Evolutionary conservation across 1,284 basidiomycete species (phyloP).

Genomic region (Coniferiporia weirii): DNA sequence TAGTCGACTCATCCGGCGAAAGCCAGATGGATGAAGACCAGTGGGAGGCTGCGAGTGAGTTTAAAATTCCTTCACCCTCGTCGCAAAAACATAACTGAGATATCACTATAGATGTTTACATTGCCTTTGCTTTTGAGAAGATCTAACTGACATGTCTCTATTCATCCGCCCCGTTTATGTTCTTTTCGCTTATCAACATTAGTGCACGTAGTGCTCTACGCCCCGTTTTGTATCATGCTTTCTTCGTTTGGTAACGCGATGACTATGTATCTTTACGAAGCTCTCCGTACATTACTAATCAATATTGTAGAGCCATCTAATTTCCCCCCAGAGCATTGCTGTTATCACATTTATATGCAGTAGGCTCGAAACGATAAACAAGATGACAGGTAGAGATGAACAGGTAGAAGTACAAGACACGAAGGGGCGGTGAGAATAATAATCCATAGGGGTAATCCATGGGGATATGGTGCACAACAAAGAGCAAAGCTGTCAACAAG

Average conservation of each 20-base stretch:
- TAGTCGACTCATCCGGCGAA: conserved; percentile 77
- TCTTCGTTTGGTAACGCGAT: neutral
- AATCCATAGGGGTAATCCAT: neutral
- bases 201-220: too few species aligned
- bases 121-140: conserved; percentile 81
- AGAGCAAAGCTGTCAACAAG: neutral
- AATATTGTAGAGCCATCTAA: conserved; percentile 1
- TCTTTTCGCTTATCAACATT: too few species aligned
- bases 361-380: neutral
- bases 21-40: conserved; percentile 90
- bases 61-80: conserved; percentile 2
- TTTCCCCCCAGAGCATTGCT: neutral
- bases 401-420: neutral
- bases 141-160: conserved; percentile 25
- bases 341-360: neutral
- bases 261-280: conserved; percentile 4
- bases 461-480: neutral
- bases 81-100: neutral
- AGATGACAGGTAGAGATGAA: neutral
- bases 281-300: conserved; percentile 1
- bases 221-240: neutral
- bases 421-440: neutral
- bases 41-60: conserved; percentile 95
- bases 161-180: too few species aligned
- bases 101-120: conserved; percentile 62